Base-by-base conservation (phyloP, 495 filamentous ascomycete genomes). In the Geopyxis carbonaria region DNA sequence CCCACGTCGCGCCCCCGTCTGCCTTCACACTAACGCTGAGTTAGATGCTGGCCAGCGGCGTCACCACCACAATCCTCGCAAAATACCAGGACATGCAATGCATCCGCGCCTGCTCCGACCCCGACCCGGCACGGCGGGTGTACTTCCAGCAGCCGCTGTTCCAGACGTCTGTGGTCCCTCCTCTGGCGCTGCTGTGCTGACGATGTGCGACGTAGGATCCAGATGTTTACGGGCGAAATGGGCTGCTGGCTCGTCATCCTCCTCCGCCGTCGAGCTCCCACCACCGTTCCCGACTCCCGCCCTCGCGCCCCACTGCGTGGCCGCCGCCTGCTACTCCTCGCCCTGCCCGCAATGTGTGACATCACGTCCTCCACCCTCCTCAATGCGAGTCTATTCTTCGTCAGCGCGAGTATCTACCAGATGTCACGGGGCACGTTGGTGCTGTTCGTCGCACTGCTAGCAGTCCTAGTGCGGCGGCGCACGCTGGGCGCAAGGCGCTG, bases 31-130 rank as follows among this genome's bases (percentile, higher is more conserved):
- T n/a, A n/a, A n/a, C n/a, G n/a, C n/a, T n/a, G n/a, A n/a, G n/a
- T n/a, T 34, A 54, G 51, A 54, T 54, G 51, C 49, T 54, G 30
- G 39, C 75, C 51, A 81, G 77, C 21, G 89, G 89, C 28, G 86
- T 94, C 34, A 92, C 84, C 67, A 97, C 95, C 55, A 97, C 89
- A 2, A 73, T 97, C 41, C 65, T 97, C 50, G 92, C 89, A 47
- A 97, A 97, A 48, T 93, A 86, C 48, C 89, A 97, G 83, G 89
- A 97, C 59, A 86, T 91, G 68, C 79, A 91, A 76, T 97, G 89
- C 62, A 78, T 97, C 13, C 69, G 76, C 34, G 70, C 94, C 63
- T 97, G 89, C 62, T 73, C 83, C 43, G 70, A 76, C 35, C 64
- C 70, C 5, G 61, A 93, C 57, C 73, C 73, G n/a, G 68, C 63